Evolutionary conservation across 106 monocot species (phyloP).

Genomic region (Dendrobium nobile): DNA sequence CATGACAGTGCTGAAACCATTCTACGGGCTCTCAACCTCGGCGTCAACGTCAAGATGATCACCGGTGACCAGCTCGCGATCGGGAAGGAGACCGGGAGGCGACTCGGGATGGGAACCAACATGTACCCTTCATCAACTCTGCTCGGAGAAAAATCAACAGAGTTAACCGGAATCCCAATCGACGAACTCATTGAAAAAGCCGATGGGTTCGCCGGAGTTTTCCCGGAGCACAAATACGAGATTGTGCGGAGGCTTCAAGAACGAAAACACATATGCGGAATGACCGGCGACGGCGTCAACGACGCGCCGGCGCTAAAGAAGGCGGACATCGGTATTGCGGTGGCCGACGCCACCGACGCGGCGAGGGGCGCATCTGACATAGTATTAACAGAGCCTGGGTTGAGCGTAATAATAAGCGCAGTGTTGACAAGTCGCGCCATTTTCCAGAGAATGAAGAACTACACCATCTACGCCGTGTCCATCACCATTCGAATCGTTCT

Average conservation of each 20-base stretch:
- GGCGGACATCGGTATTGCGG: constrained; percentile 72
- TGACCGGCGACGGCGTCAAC: constrained; percentile 71
- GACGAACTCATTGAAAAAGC: constrained; percentile 69
- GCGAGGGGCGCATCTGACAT: constrained; percentile 63
- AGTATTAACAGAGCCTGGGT: constrained; percentile 56
- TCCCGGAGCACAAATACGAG: constrained; percentile 74
- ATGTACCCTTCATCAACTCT: constrained; percentile 67
- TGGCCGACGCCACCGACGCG: constrained; percentile 64
- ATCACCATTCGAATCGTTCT: constrained; percentile 69
- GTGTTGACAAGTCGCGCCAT: constrained; percentile 63
- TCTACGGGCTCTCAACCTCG: constrained; percentile 46
- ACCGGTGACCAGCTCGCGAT: constrained; percentile 73
- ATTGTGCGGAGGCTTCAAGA: constrained; percentile 57
- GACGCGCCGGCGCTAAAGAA: constrained; percentile 70
- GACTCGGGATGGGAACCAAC: constrained; percentile 69
- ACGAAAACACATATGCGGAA: constrained; percentile 67
- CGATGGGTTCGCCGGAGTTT: constrained; percentile 66
- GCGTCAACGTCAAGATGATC: constrained; percentile 74
- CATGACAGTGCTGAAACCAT: constrained; percentile 73
- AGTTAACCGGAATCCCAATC: constrained; percentile 30
- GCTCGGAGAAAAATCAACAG: constrained; percentile 31
- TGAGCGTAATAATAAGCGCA: constrained; percentile 59
- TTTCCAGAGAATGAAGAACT: constrained; percentile 81
- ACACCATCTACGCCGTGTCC: constrained; percentile 71
- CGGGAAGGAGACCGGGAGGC: constrained; percentile 51